Evolutionary conservation across 2,329 filamentous ascomycete species (phyloP), one percentile per base, ranked within the genome.

Genomic region (Kalaharituber pfeilii): DNA sequence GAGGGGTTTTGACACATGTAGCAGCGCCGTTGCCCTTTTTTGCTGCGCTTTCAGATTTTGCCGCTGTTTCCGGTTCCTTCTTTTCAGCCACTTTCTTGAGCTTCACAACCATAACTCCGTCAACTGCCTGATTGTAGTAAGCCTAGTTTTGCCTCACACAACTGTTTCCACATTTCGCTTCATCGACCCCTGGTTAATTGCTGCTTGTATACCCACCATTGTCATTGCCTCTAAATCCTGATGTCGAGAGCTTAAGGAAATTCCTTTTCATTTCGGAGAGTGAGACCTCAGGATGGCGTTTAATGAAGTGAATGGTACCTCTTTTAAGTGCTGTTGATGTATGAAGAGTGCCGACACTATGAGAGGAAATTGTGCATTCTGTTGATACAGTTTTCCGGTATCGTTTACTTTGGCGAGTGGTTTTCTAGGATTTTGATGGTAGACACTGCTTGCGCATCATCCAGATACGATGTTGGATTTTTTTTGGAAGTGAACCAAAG

Each of bases 401-500:
- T 9, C 8, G 8, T 9, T 7, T 13, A 45, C 22, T 45, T 45
- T 45, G 7, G 39, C 9, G 8, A 9, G 8, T 45, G 8, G 8
- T 7, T 9, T 9, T 24, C 8, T 22, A 9, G 11, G 39, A 45
- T 45, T 45, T 13, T 24, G 20, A 13, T 8, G 18, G 8, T 24
- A 22, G 11, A 9, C 22, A 7, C 39, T 20, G 20, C 39, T 22
- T 7, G 39, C 18, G 8, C 7, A 24, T 24, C 39, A 45, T 13
- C 30, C 30, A 9, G n/a, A 9, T 36, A 36, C 9, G n/a, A 36
- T 36, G n/a, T 36, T 36, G 30, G 9, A 9, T n/a, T 36, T 36
- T 9, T 9, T 33, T 13, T 44, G 51, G 30, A 1, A 58, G 51
- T 0, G 47, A 49, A 9, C n/a, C 33, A 27, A 57, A 57, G 13